phyloP scores from a whole-genome alignment of 1,284 basidiomycete genomes.

The Microbotryomycetes sp. region DNA sequence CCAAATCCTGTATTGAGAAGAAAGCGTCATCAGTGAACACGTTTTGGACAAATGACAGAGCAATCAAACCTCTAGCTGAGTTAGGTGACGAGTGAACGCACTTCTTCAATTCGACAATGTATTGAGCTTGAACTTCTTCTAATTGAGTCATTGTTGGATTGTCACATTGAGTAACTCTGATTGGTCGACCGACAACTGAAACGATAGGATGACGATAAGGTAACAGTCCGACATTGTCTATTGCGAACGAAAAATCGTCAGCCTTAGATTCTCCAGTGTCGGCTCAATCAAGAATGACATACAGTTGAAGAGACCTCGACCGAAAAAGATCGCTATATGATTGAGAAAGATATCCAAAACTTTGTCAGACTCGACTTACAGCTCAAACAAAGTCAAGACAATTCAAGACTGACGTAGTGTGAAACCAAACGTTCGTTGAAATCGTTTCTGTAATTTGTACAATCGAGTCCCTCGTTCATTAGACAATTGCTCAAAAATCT shows the following conservation, averaged over 20 bases:
- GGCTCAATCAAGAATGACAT: no score
- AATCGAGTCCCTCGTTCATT: conserved; percentile 89
- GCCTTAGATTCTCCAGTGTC: no score
- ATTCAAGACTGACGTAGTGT: conserved; percentile 92
- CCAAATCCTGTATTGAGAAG: conserved; percentile 67
- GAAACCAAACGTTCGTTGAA: conserved; percentile 88
- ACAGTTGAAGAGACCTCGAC: conserved; percentile 70
- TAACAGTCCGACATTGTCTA: conserved; percentile 82
- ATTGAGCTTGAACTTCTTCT: conserved; percentile 68
- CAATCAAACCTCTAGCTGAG: not conserved
- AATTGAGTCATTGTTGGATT: conserved; percentile 78
- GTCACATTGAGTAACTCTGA: conserved; percentile 67
- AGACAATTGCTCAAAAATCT: conserved; percentile 94
- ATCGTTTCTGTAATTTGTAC: conserved; percentile 77
- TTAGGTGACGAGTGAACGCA: not conserved
- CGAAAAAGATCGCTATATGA: conserved; percentile 35
- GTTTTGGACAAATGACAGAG: not conserved
- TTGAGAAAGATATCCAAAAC: not conserved
- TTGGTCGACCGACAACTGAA: conserved; percentile 85
- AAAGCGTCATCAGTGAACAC: not conserved
- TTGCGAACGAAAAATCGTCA: not conserved
- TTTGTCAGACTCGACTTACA: not conserved
- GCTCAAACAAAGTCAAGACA: no score
- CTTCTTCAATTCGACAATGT: conserved; percentile 73
- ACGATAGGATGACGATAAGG: conserved; percentile 93